phyloP scores from a whole-genome alignment of 768 basidiomycete genomes.

The Boletus vinaceobasis region DNA sequence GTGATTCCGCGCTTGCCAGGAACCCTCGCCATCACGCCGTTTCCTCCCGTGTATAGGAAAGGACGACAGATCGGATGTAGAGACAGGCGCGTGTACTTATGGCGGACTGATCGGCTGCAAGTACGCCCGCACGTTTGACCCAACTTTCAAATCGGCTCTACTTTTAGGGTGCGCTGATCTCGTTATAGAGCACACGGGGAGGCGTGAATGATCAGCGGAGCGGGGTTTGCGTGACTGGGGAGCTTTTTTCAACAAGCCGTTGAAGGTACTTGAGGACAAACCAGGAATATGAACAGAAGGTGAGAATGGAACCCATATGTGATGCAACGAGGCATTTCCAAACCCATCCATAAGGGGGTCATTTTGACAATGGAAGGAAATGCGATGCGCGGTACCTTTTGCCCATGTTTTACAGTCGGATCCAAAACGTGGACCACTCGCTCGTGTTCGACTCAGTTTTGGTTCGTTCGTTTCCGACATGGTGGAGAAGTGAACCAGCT shows the following conservation, averaged over 20 bases:
- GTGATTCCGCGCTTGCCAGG: not conserved
- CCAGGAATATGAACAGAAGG: not conserved
- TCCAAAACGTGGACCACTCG: too few species aligned
- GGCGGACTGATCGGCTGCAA: conserved; percentile 1
- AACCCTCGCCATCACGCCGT: too few species aligned
- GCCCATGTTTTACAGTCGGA: not conserved
- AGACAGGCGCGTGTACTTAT: not conserved
- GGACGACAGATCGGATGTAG: not conserved
- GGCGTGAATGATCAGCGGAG: conserved; percentile 13
- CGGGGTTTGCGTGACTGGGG: not conserved
- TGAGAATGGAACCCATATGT: not conserved
- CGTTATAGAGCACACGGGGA: not conserved
- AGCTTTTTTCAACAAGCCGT: not conserved
- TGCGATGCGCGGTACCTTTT: conserved; percentile 9
- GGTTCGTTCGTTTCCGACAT: too few species aligned
- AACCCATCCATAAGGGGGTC: not conserved
- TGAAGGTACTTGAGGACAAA: not conserved
- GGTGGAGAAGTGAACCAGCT: too few species aligned
- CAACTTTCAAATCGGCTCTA: conserved; percentile 10
- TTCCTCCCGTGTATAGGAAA: not conserved
- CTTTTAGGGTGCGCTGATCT: conserved; percentile 7
- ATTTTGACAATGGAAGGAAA: conserved; percentile 2
- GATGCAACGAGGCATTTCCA: conserved; percentile 18
- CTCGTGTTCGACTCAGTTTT: too few species aligned
- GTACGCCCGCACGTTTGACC: not conserved